Percentiles rank a stretch among this genome's conserved stretches.
phyloP scores from a whole-genome alignment of 2,329 filamentous ascomycete genomes.

The Trichoderma pleuroti region DNA sequence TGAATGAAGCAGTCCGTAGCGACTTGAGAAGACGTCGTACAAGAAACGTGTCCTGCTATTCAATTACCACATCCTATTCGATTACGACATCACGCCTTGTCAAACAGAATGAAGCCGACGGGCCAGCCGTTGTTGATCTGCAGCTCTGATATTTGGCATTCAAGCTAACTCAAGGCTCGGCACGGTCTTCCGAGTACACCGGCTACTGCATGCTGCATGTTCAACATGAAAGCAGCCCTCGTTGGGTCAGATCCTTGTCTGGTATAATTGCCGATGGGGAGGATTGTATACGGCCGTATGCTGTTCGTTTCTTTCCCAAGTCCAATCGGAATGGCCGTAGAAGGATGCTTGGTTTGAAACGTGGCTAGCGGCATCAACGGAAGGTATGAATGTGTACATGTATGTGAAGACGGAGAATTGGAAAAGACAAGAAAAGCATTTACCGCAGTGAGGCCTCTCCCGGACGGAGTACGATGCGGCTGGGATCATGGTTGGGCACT shows the following conservation, averaged over 20 bases:
- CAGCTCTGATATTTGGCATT: neutral
- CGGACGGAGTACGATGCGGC: neutral
- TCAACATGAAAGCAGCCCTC: neutral
- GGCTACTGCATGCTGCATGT: neutral
- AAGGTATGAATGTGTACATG: neutral
- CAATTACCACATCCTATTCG: neutral
- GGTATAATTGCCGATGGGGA: neutral
- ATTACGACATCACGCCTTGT: neutral
- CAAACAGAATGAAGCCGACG: neutral
- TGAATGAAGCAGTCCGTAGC: neutral
- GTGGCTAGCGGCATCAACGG: neutral
- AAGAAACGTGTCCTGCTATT: neutral
- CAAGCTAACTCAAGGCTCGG: neutral
- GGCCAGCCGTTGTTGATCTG: neutral
- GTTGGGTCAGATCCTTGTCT: neutral
- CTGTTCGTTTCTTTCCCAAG: neutral
- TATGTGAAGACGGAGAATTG: neutral
- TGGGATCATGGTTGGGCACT: neutral
- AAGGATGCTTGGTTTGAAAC: neutral
- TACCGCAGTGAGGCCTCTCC: neutral
- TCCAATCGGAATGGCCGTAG: conserved; percentile 3
- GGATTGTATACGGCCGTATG: neutral
- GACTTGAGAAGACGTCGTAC: neutral
- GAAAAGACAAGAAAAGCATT: neutral
- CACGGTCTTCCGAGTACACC: neutral